Evolutionary conservation across 495 filamentous ascomycete genomes (phyloP).

Genomic region (Penicillium desertorum): DNA sequence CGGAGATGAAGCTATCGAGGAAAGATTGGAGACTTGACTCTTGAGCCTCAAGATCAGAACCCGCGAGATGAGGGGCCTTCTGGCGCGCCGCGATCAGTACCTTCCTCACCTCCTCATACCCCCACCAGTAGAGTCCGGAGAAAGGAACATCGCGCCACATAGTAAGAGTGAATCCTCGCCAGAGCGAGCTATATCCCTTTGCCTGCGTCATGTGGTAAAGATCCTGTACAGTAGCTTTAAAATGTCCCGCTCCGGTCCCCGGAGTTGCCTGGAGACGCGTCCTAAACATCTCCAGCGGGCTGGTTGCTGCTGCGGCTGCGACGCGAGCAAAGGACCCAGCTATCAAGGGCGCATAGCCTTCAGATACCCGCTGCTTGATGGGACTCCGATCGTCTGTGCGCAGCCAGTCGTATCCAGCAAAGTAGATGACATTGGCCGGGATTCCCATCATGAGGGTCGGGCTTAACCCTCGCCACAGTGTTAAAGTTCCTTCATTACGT

Average conservation of each 20-base stretch:
- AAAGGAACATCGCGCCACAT: conserved; percentile 98
- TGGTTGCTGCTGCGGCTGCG: conserved; percentile 77
- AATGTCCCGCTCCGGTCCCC: conserved; percentile 56
- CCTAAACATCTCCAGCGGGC: conserved; percentile 91
- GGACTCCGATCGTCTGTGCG: conserved; percentile 69
- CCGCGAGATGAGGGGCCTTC: conserved; percentile 26
- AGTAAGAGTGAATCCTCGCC: conserved; percentile 89
- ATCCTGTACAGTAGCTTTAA: conserved; percentile 72
- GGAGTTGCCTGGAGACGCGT: conserved; percentile 82
- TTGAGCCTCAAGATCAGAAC: conserved; percentile 15
- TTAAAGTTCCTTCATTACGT: conserved; percentile 83
- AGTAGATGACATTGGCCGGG: conserved; percentile 96
- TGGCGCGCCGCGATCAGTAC: conserved; percentile 62
- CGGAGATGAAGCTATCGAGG: conserved; percentile 83
- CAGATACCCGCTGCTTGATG: conserved; percentile 57
- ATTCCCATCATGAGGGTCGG: conserved; percentile 93
- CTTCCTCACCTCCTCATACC: conserved; percentile 80
- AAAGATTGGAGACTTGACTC: conserved; percentile 49
- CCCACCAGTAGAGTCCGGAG: conserved; percentile 96
- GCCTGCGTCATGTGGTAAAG: conserved; percentile 73
- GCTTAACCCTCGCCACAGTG: conserved; percentile 90
- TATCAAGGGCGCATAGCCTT: conserved; percentile 71
- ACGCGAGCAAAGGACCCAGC: conserved; percentile 77
- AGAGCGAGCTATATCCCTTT: conserved; percentile 78
- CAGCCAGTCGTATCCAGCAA: conserved; percentile 96